These are phyloP conservation scores for Puccinia triticina DNA, from an alignment of 1,284 basidiomycete genomes.

Conservation along the genomic window DNA sequence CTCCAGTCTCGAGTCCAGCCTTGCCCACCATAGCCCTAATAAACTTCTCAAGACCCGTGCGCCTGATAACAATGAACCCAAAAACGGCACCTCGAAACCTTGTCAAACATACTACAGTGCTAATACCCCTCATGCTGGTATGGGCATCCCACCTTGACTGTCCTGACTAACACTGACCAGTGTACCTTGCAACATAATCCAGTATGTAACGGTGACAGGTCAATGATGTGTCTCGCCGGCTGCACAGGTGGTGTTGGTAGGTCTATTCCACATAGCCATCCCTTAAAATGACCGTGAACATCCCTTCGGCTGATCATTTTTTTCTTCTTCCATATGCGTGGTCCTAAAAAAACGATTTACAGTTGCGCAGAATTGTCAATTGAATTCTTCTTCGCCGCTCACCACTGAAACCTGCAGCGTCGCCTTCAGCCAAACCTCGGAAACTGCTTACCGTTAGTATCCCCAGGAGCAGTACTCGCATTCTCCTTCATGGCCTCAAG, in stretches of 20 bases:
- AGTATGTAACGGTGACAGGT: neutral
- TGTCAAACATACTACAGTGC: slow-evolving; percentile 4
- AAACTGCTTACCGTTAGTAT: neutral
- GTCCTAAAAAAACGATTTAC: neutral
- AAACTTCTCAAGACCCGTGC: neutral
- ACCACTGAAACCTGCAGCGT: neutral
- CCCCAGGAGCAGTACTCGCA: neutral
- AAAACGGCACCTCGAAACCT: neutral
- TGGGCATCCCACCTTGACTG: neutral
- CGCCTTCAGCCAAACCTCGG: neutral
- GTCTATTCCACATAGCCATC: neutral
- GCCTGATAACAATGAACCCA: neutral
- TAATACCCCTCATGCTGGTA: slow-evolving; percentile 1
- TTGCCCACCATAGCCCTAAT: neutral
- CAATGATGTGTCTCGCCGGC: neutral
- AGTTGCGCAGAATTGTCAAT: neutral
- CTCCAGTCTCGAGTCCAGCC: neutral
- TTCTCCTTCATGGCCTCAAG: neutral
- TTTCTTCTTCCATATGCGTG: neutral
- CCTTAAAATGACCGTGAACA: too few relatives aligned
- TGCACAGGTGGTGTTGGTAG: slow-evolving; percentile 4
- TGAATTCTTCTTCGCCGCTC: neutral
- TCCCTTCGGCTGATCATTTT: neutral
- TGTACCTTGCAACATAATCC: too few relatives aligned
- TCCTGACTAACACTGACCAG: neutral